Evolutionary conservation across 192 early-diverging fungal genomes (phyloP).

Genomic region (Martensiomyces pterosporus): DNA sequence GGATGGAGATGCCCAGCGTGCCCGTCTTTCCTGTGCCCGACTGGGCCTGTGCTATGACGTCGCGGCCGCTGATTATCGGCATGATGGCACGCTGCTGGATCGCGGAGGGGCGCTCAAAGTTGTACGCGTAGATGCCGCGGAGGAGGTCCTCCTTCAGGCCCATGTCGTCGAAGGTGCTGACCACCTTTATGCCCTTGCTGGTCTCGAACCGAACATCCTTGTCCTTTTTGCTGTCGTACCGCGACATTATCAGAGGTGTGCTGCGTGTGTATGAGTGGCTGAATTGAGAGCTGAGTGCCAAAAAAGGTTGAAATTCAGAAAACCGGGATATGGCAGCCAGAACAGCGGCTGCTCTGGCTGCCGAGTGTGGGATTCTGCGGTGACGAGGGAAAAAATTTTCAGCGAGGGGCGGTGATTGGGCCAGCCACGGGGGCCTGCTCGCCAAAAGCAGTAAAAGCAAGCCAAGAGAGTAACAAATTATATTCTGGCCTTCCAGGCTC

Average conservation of each 20-base stretch:
- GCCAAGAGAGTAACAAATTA: too few relatives aligned
- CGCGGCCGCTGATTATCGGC: conserved; percentile 81
- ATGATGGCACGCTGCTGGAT: conserved; percentile 98
- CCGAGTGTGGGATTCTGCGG: too few relatives aligned
- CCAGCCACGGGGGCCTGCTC: too few relatives aligned
- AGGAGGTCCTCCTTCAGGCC: conserved; percentile 96
- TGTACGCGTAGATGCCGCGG: conserved; percentile 97
- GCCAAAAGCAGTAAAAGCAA: too few relatives aligned
- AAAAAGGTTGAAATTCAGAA: neutral
- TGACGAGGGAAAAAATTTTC: too few relatives aligned
- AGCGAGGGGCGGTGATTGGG: too few relatives aligned
- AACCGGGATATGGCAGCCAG: too few relatives aligned
- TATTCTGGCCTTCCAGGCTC: too few relatives aligned
- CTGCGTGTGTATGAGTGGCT: neutral
- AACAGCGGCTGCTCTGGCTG: too few relatives aligned
- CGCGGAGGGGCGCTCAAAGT: conserved; percentile 96
- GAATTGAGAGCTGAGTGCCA: neutral
- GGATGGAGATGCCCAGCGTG: conserved; percentile 90
- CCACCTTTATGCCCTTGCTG: conserved; percentile 77
- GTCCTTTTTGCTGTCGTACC: neutral
- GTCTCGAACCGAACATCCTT: conserved; percentile 57
- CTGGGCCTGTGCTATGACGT: conserved; percentile 97
- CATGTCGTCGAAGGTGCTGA: conserved; percentile 90
- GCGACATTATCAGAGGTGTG: neutral
- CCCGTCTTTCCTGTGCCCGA: conserved; percentile 99